These are phyloP conservation scores for Darksidea phi DNA, from an alignment of 495 filamentous ascomycete genomes.

Conservation along the genomic window DNA sequence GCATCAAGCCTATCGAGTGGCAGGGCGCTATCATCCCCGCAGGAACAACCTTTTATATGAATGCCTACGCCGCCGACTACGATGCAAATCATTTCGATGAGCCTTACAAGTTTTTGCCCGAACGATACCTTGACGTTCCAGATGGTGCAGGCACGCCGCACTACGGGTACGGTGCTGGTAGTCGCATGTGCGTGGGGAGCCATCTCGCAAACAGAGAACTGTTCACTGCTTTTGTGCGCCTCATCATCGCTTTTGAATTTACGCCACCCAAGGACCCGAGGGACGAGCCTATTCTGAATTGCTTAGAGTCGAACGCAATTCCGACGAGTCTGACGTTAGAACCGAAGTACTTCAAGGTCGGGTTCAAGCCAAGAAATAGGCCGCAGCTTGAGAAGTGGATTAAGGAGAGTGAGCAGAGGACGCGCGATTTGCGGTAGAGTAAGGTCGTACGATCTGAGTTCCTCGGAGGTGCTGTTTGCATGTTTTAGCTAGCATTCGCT, in stretches of 20 bases:
- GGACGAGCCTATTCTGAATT: constrained; percentile 58
- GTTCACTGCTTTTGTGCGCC: constrained; percentile 61
- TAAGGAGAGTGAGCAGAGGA: constrained; percentile 53
- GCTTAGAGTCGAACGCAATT: constrained; percentile 62
- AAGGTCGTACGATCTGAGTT: no score
- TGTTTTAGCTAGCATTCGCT: no score
- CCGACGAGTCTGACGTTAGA: constrained; percentile 67
- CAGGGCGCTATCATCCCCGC: constrained; percentile 59
- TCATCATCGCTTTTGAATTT: constrained; percentile 66
- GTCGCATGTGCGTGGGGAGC: constrained; percentile 34
- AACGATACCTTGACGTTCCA: constrained; percentile 60
- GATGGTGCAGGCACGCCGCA: constrained; percentile 64
- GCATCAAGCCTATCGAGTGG: constrained; percentile 63
- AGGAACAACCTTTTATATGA: constrained; percentile 69
- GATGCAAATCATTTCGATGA: constrained; percentile 64
- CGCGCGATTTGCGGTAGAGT: constrained; percentile 50
- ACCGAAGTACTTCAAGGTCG: constrained; percentile 63
- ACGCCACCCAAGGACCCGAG: constrained; percentile 49
- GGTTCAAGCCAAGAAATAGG: constrained; percentile 51
- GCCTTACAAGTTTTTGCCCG: constrained; percentile 58
- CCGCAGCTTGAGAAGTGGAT: constrained; percentile 52
- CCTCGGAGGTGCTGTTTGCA: no score
- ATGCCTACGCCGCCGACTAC: constrained; percentile 69
- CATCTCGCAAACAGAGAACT: constrained; percentile 35
- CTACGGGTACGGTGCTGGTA: constrained; percentile 63